A percentile compares a stretch with the other conserved stretches of the same genome.
phyloP scores from a whole-genome alignment of 768 basidiomycete genomes.

The Gymnopilus junonius region DNA sequence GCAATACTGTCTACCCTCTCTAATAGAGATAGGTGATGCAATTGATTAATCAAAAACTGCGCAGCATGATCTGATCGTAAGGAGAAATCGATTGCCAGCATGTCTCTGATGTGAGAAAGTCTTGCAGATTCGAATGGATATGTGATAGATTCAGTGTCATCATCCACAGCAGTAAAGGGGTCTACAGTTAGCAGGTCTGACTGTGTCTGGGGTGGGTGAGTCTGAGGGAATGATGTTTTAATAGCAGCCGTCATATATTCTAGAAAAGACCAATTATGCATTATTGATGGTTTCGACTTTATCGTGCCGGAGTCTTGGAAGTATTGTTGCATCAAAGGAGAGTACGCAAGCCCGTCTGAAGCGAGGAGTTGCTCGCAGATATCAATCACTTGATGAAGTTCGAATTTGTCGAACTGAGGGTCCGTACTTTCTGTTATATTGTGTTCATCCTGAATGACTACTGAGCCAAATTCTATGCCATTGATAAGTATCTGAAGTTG shows the following conservation, averaged over 20 bases:
- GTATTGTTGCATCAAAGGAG: constrained; percentile 55
- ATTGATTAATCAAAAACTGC: constrained; percentile 56
- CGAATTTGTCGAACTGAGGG: constrained; percentile 52
- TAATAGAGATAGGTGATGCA: constrained; percentile 68
- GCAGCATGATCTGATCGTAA: constrained; percentile 58
- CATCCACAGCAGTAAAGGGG: constrained; percentile 24
- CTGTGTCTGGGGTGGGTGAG: constrained; percentile 29
- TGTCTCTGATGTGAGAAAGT: constrained; percentile 61
- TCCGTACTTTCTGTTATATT: constrained; percentile 32
- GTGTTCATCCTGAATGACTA: constrained; percentile 45
- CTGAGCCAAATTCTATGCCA: constrained; percentile 68
- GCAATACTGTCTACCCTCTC: constrained; percentile 43
- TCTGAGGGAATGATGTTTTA: constrained; percentile 46
- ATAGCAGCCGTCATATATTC: constrained; percentile 63
- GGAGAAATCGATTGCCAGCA: constrained; percentile 62
- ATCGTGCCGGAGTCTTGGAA: constrained; percentile 49
- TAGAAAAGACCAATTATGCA: constrained; percentile 73
- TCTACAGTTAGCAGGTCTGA: constrained; percentile 53
- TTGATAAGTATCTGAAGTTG: constrained; percentile 71
- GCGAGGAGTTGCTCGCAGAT: constrained; percentile 56
- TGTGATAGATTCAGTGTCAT: constrained; percentile 26
- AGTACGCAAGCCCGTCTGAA: constrained; percentile 45
- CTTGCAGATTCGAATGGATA: constrained; percentile 63
- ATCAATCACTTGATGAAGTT: constrained; percentile 57
- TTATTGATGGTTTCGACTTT: constrained; percentile 48